Evolutionary conservation across 2,329 filamentous ascomycete genomes (phyloP), one percentile per base, ranked within the genome.

Genomic region (Neofusicoccum sp.): DNA sequence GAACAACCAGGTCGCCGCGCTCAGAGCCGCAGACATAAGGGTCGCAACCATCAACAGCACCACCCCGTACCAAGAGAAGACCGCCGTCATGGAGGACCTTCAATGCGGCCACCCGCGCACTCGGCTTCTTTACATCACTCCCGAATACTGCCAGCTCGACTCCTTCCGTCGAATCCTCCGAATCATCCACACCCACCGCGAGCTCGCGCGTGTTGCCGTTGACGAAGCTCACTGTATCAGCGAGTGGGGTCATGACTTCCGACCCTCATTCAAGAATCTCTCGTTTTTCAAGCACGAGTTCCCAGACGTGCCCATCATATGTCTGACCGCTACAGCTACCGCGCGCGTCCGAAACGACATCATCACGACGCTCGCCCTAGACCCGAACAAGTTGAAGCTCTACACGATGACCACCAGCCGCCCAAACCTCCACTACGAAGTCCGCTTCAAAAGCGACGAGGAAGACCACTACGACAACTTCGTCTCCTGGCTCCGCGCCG

Each of bases 161-260:
- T 83, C 84, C 63, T 97, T 98, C 76, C 89, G 93, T 43, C 85
- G 87, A 65, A 86, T 88, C 54, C 80, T 97, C 7, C 84, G 85
- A 65, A 80, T 90, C 4, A 89, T 97, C 12, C 81, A 97, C 72
- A 81, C 87, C 64, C 93, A 97, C 74, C 85, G 86, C 63, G 92
- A 97, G 77, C 85, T 98, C n/a, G 89, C 90, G 8, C 87, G 94
- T 12, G 87, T 98, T 66, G 94, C 91, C 52, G 88, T 98, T 63
- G 94, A 98, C 72, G 94, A 98, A 78, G 94, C 94, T 2, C 94
- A 98, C 76, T 98, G 94, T 75, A 96, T 98, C 69, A 96, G 92
- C 29, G 93, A 97, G 87, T 97, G 94, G 94, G 94, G 94, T 1
- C 93, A 98, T 74, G 94, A 98, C 76, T 98, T 98, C 74, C 89